Base-by-base conservation (phyloP, 1,284 basidiomycete species). In the Pterulicium gracile region DNA sequence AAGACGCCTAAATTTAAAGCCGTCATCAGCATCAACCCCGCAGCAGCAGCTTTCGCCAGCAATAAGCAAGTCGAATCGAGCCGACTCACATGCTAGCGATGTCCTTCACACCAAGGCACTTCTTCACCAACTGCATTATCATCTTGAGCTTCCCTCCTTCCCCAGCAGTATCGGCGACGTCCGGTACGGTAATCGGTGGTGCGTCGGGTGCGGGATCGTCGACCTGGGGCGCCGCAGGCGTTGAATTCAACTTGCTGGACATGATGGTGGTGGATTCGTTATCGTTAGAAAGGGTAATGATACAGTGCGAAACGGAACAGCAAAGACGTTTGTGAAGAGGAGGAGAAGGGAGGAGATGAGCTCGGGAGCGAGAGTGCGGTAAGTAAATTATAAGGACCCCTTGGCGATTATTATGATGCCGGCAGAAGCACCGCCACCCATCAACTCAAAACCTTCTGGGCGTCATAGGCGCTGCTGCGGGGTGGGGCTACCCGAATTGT, bases 121-220 rank as follows among this genome's bases (percentile, higher is more conserved):
- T 88, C 70, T 90, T 91, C 53, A 93, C 77, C 45, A 95, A 75
- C 57, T 83, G 79, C 10, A 93, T 70, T 44, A 95, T 87, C 78
- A 92, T 89, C 73, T 87, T 90, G 53, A 94, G 72, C 73, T 88
- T 93, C 42, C 88, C 83, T 52, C 89, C 87, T 60, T 94, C 90
- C 10, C 27, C 27, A 34, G 85, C 85, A 22, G 75, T 65, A 50
- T 85, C 83, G 35, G 73, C 76, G 21, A 76, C 64, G 55, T 93
- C 89, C 43, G 87, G 81, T 2, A 93, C 70, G 4, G 84, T 79
- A 42, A 87, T 76, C 47, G 81, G 64, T 15, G 72, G 65, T n/a
- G 61, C 71, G n/a, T 32, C 27, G 4, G 78, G 73, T 15, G 70
- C 64, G 22, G 80, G 78, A 43, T 80, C 77, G 50, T 79, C 78